Conservation (phyloP, 108 stramenopile species). For the Nitzschia inconspicua region DNA sequence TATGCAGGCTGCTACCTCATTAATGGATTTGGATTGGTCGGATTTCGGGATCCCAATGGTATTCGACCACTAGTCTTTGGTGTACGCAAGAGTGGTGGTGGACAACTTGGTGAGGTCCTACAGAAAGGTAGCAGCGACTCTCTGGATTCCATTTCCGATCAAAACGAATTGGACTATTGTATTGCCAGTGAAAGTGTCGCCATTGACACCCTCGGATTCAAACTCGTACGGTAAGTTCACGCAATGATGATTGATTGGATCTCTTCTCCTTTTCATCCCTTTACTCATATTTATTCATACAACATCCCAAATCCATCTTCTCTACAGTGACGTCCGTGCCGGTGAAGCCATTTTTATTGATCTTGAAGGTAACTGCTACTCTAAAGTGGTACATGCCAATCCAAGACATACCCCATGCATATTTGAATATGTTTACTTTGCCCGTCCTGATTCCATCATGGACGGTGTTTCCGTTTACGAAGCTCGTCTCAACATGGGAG, state of each 20-base stretch:
- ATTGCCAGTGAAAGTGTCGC: conserved; percentile 97
- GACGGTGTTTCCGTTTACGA: conserved; percentile 97
- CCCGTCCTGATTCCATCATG: conserved; percentile 98
- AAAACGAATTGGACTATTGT: conserved; percentile 74
- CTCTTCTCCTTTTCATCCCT: too few species aligned
- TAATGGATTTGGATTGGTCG: conserved; percentile 94
- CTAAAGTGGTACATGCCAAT: conserved; percentile 67
- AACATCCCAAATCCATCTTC: too few species aligned
- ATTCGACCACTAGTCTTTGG: conserved; percentile 96
- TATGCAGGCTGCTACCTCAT: conserved; percentile 93
- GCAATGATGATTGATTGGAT: too few species aligned
- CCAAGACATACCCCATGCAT: conserved; percentile 88
- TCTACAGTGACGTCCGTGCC: conserved; percentile 71
- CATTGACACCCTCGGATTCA: conserved; percentile 95
- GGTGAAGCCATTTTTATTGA: conserved; percentile 89
- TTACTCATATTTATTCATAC: too few species aligned
- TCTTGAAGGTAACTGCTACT: conserved; percentile 54
- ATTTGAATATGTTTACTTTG: conserved; percentile 99
- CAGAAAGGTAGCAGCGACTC: conserved; percentile 3
- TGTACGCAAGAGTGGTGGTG: conserved; percentile 31
- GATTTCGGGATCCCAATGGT: conserved; percentile 96
- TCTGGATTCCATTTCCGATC: too few species aligned
- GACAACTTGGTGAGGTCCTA: too few species aligned
- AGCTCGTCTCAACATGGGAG: conserved; percentile 96
- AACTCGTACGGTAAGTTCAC: conserved; percentile 75